Evolutionary conservation across 768 basidiomycete species (phyloP).

Genomic region (Cubamyces lactineus): DNA sequence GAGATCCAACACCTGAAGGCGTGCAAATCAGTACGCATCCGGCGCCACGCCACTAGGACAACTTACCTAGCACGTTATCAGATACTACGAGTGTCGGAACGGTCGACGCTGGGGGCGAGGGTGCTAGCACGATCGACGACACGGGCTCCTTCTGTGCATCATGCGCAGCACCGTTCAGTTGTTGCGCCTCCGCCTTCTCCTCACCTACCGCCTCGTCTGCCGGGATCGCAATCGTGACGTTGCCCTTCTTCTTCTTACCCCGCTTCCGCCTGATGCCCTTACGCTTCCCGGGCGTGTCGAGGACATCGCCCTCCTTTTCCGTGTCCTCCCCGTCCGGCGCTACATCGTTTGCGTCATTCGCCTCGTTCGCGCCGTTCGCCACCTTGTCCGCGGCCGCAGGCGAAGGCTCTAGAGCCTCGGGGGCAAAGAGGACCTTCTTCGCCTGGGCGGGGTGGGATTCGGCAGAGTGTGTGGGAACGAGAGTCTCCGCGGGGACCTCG

Average conservation of each 20-base stretch:
- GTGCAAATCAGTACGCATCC: neutral
- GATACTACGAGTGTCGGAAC: conserved; percentile 68
- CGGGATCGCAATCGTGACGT: conserved; percentile 18
- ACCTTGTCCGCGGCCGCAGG: neutral
- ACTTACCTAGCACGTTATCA: conserved; percentile 72
- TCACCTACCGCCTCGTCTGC: conserved; percentile 28
- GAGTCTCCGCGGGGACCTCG: neutral
- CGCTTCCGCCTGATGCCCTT: conserved; percentile 33
- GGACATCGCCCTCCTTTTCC: conserved; percentile 54
- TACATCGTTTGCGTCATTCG: conserved; percentile 11
- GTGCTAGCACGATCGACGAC: conserved; percentile 27
- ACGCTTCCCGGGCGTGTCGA: conserved; percentile 48
- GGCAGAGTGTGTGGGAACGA: neutral
- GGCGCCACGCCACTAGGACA: neutral
- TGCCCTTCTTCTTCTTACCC: conserved; percentile 38
- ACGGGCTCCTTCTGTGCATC: conserved; percentile 16
- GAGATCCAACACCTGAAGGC: conserved; percentile 85
- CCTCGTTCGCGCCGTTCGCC: conserved; percentile 12
- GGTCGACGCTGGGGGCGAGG: conserved; percentile 27
- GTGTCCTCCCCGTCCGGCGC: conserved; percentile 42
- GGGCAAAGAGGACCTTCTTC: conserved; percentile 18
- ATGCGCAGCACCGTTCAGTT: conserved; percentile 11
- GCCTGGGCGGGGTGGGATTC: neutral
- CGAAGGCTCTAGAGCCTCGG: conserved; percentile 16
- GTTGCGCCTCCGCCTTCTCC: conserved; percentile 20